Percentiles rank a stretch among this genome's conserved stretches.
These are phyloP conservation scores for Eucalyptus brandiana DNA, from an alignment of 345 rosid genomes.

Conservation along the genomic window DNA sequence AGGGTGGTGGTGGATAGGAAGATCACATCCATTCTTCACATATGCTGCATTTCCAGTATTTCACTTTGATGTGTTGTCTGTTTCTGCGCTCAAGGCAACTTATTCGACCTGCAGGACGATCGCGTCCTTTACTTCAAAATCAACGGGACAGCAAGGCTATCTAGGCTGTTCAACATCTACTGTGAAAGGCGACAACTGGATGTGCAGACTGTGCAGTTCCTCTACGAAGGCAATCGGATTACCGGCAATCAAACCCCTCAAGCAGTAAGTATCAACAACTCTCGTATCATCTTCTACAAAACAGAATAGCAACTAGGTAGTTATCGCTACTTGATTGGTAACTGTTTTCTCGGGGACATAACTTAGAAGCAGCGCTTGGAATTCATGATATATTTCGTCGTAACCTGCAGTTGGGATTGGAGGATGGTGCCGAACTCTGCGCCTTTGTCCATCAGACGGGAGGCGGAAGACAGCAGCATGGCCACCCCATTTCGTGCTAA, in stretches of 20 bases:
- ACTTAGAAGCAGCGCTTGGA: background rate
- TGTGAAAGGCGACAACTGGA: background rate
- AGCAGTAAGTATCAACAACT: background rate
- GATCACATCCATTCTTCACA: background rate
- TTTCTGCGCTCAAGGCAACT: background rate
- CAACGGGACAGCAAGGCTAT: background rate
- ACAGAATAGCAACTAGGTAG: background rate
- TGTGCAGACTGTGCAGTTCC: background rate
- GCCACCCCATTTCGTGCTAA: background rate
- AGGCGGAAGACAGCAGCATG: background rate
- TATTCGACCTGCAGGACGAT: background rate
- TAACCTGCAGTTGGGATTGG: background rate
- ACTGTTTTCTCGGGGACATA: background rate
- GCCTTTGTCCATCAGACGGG: background rate
- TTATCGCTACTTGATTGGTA: background rate
- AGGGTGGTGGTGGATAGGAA: background rate
- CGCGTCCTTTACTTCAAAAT: background rate
- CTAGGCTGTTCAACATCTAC: background rate
- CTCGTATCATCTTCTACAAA: background rate
- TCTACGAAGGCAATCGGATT: background rate
- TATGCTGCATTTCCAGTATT: background rate
- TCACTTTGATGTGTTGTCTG: background rate
- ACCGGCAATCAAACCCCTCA: background rate
- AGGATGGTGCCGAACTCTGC: background rate
- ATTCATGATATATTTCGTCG: background rate